These are phyloP conservation scores for Hirsutella minnesotensis DNA, from an alignment of 2,329 filamentous ascomycete species.

Conservation along the genomic window DNA sequence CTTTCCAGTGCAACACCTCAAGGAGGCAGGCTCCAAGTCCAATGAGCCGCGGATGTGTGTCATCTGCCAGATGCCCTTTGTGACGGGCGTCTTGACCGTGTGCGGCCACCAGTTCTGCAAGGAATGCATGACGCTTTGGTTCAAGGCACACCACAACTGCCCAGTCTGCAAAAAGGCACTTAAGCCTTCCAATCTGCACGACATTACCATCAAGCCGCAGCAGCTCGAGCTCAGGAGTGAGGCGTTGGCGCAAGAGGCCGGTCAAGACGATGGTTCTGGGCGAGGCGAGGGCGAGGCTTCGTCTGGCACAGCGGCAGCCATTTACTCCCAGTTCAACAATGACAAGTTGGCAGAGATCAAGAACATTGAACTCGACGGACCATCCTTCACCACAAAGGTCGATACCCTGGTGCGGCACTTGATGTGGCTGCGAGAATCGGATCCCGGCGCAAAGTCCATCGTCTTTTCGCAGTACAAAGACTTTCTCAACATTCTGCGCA, in stretches of 20 bases:
- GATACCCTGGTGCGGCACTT: slow-evolving; percentile 74
- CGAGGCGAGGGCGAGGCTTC: slow-evolving; percentile 4
- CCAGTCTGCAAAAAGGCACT: slow-evolving; percentile 72
- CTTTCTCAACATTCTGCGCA: slow-evolving; percentile 63
- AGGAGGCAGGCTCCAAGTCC: slow-evolving; percentile 46
- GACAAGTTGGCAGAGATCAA: slow-evolving; percentile 69
- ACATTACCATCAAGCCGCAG: slow-evolving; percentile 73
- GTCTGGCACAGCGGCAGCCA: slow-evolving; percentile 29
- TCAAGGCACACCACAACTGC: slow-evolving; percentile 60
- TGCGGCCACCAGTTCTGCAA: slow-evolving; percentile 92
- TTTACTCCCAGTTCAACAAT: slow-evolving; percentile 68
- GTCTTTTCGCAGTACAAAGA: slow-evolving; percentile 84
- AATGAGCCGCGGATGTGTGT: slow-evolving; percentile 63
- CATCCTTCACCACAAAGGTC: slow-evolving; percentile 80
- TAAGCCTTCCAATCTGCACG: slow-evolving; percentile 57
- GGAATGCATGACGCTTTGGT: slow-evolving; percentile 75
- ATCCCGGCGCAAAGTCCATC: slow-evolving; percentile 81
- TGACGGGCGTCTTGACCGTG: slow-evolving; percentile 68
- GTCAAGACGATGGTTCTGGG: slow-evolving; percentile 3
- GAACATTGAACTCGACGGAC: slow-evolving; percentile 59
- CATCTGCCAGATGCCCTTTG: slow-evolving; percentile 71
- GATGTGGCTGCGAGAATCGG: slow-evolving; percentile 71
- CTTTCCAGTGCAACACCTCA: slow-evolving; percentile 36
- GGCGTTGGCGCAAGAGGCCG: neutral
- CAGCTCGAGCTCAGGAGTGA: slow-evolving; percentile 52